Evolutionary conservation across 2,329 filamentous ascomycete species (phyloP).

Genomic region (Colletotrichum sp.): DNA sequence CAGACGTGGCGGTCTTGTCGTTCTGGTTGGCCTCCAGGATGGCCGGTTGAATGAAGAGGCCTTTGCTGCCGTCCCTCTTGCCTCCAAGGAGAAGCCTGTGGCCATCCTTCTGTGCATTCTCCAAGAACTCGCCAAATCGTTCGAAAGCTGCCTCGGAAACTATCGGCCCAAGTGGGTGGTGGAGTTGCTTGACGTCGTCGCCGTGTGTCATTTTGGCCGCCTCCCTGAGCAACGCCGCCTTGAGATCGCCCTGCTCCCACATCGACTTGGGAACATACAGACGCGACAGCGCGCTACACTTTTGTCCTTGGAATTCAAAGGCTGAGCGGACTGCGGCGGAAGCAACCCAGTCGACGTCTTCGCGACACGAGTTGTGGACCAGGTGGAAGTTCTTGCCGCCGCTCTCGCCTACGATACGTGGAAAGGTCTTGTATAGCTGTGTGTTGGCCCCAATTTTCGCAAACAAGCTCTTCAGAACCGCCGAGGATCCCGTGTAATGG

Average conservation of each 20-base stretch:
- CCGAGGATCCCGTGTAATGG: neutral
- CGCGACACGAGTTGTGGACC: neutral
- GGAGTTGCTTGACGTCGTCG: neutral
- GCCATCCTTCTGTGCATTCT: neutral
- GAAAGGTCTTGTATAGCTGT: neutral
- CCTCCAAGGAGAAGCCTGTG: neutral
- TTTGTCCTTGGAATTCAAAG: neutral
- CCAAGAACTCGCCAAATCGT: neutral
- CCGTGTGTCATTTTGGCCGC: neutral
- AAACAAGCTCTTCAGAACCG: neutral
- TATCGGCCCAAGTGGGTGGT: neutral
- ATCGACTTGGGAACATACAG: neutral
- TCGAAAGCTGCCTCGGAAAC: neutral
- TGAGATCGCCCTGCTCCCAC: neutral
- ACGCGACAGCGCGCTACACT: neutral
- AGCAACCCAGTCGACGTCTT: neutral
- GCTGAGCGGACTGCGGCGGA: neutral
- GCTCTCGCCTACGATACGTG: neutral
- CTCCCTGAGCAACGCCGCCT: neutral
- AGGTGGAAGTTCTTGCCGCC: conserved; percentile 5
- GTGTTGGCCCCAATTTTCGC: neutral
- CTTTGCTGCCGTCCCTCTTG: neutral
- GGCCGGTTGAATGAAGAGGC: neutral
- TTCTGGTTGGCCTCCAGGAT: neutral
- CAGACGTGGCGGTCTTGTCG: neutral